These are phyloP conservation scores for Epithemia pelagica DNA, from an alignment of 108 stramenopile species.

Conservation along the genomic window DNA sequence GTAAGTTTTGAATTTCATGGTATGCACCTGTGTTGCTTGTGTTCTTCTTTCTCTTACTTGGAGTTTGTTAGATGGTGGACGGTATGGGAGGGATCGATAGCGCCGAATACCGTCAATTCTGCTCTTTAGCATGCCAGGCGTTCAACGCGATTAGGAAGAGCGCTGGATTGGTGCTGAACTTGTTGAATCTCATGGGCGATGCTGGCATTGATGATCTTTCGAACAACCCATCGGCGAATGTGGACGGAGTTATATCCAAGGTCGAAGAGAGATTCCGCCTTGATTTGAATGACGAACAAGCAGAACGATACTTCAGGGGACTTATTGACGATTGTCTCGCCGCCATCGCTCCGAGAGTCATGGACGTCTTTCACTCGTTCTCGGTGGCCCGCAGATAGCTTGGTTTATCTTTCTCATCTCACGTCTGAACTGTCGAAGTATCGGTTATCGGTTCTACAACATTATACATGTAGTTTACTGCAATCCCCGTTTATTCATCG, in stretches of 20 bases:
- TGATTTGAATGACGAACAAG: conserved; percentile 92
- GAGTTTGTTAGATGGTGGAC: conserved; percentile 93
- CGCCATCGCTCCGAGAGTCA: conserved; percentile 84
- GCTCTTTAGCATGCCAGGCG: conserved; percentile 91
- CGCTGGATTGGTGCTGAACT: conserved; percentile 93
- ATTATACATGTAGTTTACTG: too few relatives aligned
- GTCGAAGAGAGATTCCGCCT: conserved; percentile 93
- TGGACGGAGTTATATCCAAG: conserved; percentile 84
- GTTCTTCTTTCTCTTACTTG: conserved; percentile 4
- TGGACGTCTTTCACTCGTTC: conserved; percentile 92
- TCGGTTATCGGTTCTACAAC: too few relatives aligned
- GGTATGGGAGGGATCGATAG: conserved; percentile 94
- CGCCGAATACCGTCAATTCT: conserved; percentile 86
- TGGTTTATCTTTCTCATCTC: too few relatives aligned
- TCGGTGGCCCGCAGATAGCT: conserved; percentile 71
- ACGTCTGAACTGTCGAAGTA: not conserved
- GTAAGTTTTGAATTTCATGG: conserved; percentile 18
- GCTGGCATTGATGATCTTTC: conserved; percentile 95
- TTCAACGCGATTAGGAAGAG: conserved; percentile 92
- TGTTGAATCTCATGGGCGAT: conserved; percentile 95
- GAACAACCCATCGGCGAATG: conserved; percentile 82
- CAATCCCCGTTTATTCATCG: too few relatives aligned
- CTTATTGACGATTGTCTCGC: conserved; percentile 82
- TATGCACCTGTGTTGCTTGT: not conserved
- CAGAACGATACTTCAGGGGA: conserved; percentile 83